Evolutionary conservation across 148 eudicot genomes (phyloP), one percentile per base, ranked within the genome.

Genomic region (Rhododendron mucronatum): DNA sequence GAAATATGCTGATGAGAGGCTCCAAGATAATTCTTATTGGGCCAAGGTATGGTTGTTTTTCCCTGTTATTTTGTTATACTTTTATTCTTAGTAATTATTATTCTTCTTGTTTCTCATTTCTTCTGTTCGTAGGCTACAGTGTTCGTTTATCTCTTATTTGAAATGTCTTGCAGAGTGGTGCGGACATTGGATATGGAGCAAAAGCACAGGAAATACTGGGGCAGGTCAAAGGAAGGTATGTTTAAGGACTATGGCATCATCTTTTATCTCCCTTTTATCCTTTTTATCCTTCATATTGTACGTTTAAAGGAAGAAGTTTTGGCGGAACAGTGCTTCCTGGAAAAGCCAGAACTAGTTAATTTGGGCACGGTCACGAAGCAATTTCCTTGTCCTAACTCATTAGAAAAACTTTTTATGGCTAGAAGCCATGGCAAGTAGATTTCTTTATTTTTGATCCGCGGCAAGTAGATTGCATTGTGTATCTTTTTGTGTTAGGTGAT

Each of bases 21-120:
- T 96, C 82, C 92, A 92, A 90, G 94, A 96, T 90, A 96, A 96
- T 91, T 95, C 99, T 26, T 96, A 96, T 87, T 96, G 99, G 99
- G 98, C 98, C 35, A 95, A 96, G 98, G 99, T 96, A 23, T 83
- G 85, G 73, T 82, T 47, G 39, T 61, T 61, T 84, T 82, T 75
- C 82, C 82, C 83, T 81, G 50, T 53, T 26, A 9, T 26, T 81
- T 28, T 73, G 45, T 15, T 23, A 5, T 15, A 69, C 3, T 18
- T 3, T 61, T 4, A 53, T 59, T 37, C 14, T 14, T 28, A 59
- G 35, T 59, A 16, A 55, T 55, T 15, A 35, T 50, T 23, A 16
- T 80, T 67, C 53, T 84, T 65, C 26, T 47, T 18, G 2, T 87
- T 48, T 69, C 33, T 77, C 35, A 30, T 55, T 35, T 11, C 14